Base-by-base conservation (phyloP, 371 early-diverging fungal species). In the Basidiobolus meristosporus region DNA sequence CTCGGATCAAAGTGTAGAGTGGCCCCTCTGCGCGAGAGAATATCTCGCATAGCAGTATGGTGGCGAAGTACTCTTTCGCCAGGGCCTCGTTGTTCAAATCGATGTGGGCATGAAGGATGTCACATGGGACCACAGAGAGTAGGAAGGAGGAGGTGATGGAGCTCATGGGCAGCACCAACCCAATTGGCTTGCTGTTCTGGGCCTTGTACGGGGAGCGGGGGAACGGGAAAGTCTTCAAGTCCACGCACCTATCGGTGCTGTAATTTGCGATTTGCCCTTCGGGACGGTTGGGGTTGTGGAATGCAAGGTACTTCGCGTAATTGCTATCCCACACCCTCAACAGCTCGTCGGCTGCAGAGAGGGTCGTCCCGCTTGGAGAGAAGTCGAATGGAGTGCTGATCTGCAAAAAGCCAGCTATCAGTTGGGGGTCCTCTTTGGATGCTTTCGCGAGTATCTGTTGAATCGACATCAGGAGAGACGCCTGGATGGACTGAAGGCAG, bases 1-100 rank as follows among this genome's bases (percentile, higher is more conserved):
- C 84, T 26, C 85, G 70, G 22, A 82, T 65, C 0, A 70, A 64
- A 7, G 60, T 70, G 55, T 63, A 81, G 3, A 84, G 57, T 0
- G 77, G 80, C 0, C 84, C 85, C 34, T 83, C 83, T 2, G 59
- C 52, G 3, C 73, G 62, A 3, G 69, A 63, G 2, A 83, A 52
- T 11, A 83, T 51, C 46, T 73, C 73, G 16, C 62, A 57, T 17
- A 83, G 51, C 29, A 84, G 35, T 1, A 37, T n/a, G 1, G 67
- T 49, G 7, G 66, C 64, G 14, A 54, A 56, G 18, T 50, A 51
- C 31, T 67, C 65, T n/a, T n/a, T n/a, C n/a, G 21, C 56, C 10
- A 15, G 28, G 39, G 16, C 15, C 11, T 21, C 9, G 16, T 38
- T 33, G 23, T 43, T 47, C 45, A 47, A 21, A 40, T 40, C 7